Evolutionary conservation across 257 asterid species (phyloP), one percentile per base, ranked within the genome.

Genomic region (Apocynum venetum): DNA sequence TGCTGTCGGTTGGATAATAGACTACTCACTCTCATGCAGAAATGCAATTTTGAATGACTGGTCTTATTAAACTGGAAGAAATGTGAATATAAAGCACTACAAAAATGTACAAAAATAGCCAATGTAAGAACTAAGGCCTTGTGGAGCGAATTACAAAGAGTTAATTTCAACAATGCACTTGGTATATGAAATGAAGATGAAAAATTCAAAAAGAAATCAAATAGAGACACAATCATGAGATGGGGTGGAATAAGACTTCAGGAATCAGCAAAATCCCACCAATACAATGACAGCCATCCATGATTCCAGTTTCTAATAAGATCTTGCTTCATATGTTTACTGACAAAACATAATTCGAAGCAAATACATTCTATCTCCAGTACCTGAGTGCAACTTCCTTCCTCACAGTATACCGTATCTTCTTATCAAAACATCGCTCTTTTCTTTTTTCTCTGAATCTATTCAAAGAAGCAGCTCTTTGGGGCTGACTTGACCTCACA

Each of bases 351-450:
- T 74, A 60, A 7, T 38, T 19, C 71, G 2, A 40, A 65, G 8
- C 20, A 38, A 66, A 40, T 49, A 66, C 4, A 68, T 5, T 43
- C 35, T 35, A 8, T 41, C 73, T 69, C 57, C 31, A 76, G 77
- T 87, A 96, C 99, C 98, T 90, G 78, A 90, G 93, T 47, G 99
- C 99, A 86, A 96, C 99, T 87, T 96, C 99, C 89, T 93, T 93
- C 82, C 99, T 89, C 71, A 96, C 99, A 41, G 93, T 87, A 78
- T 96, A 96, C 14, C 99, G 98, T 49, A 93, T 96, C 86, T 91
- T 96, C 86, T 96, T 96, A 65, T 93, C 98, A 78, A 89, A 96
- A 83, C 98, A 93, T 36, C 99, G 81, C 64, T 96, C 99, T 87
- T 96, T 96, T 80, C 96, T 88, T 89, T 93, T 96, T 82, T 96